Base-by-base conservation (phyloP, 2,329 filamentous ascomycete species). In the Monilinia fructigena region DNA sequence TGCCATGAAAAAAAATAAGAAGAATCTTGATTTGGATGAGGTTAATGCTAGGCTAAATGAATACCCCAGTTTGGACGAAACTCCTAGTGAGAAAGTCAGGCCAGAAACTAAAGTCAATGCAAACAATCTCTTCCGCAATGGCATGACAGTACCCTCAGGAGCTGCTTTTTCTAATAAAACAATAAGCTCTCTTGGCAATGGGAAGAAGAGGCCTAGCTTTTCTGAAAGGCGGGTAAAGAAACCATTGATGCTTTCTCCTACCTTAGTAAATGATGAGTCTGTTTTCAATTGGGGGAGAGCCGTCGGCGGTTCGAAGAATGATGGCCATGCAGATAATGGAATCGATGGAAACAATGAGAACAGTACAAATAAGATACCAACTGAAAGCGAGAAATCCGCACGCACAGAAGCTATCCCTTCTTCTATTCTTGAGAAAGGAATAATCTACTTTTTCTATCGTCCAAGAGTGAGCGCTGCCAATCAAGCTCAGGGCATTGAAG, bases 401-500 rank as follows among this genome's bases (percentile, higher is more conserved):
- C 2, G n/a, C 47, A 23, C 4, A 26, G n/a, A 23, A 16, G 4
- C 20, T 1, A 74, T 81, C 1, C 79, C 82, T 0, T 80, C 83
- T 0, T 83, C 73, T 60, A 86, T 96, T 31, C 82, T 96, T 2
- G 93, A 97, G 75, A 96, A 95, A 74, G 93, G 93, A 4, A 85
- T 95, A 72, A 88, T 97, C 71, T 96, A 96, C 81, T 96, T 96
- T 82, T 96, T 96, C 81, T 89, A 90, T 73, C 88, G 93, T 23
- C 87, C 87, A 10, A 88, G 92, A 16, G 91, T 97, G 48, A 86
- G 86, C 61, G 83, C 91, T 35, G 85, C 92, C 5, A 85, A 92
- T 4, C 2, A 3, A 18, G 88, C 92, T 0, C 83, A 88, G 23
- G 82, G 84, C 55, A 81, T 94, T 1, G 79, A 84, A 52, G 92